Evolutionary conservation across 2,329 filamentous ascomycete species (phyloP).

Genomic region (Claviceps pazoutovae): DNA sequence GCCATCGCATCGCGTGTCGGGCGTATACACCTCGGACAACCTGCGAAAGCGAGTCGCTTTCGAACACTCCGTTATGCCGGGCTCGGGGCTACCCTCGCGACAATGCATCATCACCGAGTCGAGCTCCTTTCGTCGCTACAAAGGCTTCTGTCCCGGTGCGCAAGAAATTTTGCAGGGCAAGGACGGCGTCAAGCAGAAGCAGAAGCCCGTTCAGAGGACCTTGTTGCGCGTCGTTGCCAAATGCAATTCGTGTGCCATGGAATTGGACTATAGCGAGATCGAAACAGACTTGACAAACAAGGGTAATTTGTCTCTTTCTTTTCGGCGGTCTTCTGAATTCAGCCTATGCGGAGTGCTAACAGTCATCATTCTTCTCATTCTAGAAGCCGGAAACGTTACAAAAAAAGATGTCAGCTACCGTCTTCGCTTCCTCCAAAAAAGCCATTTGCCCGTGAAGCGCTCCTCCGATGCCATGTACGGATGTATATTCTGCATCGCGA

Average conservation of each 20-base stretch:
- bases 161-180: slow-evolving; percentile 34
- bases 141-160: slow-evolving; percentile 42
- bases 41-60: neutral
- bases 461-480: slow-evolving; percentile 40
- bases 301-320: slow-evolving; percentile 18
- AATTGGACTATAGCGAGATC: slow-evolving; percentile 38
- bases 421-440: slow-evolving; percentile 41
- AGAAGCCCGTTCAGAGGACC: slow-evolving; percentile 28
- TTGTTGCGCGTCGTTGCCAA: slow-evolving; percentile 25
- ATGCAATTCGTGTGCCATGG: slow-evolving; percentile 38
- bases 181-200: slow-evolving; percentile 34
- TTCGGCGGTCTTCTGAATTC: neutral
- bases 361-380: neutral
- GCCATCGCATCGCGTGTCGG: neutral
- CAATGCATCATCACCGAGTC: slow-evolving; percentile 28
- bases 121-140: slow-evolving; percentile 38
- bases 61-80: neutral
- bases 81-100: neutral
- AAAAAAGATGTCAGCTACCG: slow-evolving; percentile 34
- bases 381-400: slow-evolving; percentile 27
- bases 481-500: slow-evolving; percentile 39
- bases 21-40: neutral
- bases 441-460: slow-evolving; percentile 34
- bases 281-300: slow-evolving; percentile 35
- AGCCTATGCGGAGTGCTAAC: too few relatives aligned